Evolutionary conservation across 768 basidiomycete genomes (phyloP).

Genomic region (Lactarius quietus): DNA sequence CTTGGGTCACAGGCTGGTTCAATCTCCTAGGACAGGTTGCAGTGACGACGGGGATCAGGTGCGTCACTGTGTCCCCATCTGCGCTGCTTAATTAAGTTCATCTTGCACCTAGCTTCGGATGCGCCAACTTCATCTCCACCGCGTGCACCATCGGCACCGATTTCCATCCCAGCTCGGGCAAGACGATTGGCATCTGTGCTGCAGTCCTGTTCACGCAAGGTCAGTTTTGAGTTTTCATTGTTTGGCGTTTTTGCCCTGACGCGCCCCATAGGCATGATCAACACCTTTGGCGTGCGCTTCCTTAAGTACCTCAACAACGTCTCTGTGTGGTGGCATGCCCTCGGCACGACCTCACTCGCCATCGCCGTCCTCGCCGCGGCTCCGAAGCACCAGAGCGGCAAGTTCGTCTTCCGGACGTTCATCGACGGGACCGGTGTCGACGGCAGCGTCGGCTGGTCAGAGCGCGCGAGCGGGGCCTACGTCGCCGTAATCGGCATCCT

Average conservation of each 20-base stretch:
- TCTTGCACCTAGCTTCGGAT: conserved; percentile 47
- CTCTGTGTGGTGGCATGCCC: conserved; percentile 70
- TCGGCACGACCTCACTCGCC: conserved; percentile 63
- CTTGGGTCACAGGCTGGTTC: conserved; percentile 77
- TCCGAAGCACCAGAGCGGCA: conserved; percentile 61
- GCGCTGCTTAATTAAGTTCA: neutral
- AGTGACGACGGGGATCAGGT: conserved; percentile 72
- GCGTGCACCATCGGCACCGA: conserved; percentile 53
- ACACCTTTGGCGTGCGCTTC: conserved; percentile 68
- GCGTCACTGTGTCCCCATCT: conserved; percentile 1
- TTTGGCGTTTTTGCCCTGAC: too few relatives aligned
- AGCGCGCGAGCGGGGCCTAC: conserved; percentile 64
- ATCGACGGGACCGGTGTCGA: conserved; percentile 61
- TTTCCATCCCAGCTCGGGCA: conserved; percentile 55
- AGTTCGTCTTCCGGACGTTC: conserved; percentile 68
- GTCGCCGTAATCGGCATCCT: conserved; percentile 68
- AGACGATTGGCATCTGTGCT: conserved; percentile 65
- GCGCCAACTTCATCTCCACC: conserved; percentile 66
- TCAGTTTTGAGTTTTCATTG: too few relatives aligned
- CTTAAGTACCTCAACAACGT: conserved; percentile 67
- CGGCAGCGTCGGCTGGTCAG: conserved; percentile 58
- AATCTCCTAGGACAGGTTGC: conserved; percentile 74
- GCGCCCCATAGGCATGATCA: conserved; percentile 50
- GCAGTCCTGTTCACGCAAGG: conserved; percentile 65
- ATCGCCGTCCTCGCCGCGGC: conserved; percentile 70